Evolutionary conservation across 805 yeast genomes (phyloP).

Genomic region (Saturnispora bothae): DNA sequence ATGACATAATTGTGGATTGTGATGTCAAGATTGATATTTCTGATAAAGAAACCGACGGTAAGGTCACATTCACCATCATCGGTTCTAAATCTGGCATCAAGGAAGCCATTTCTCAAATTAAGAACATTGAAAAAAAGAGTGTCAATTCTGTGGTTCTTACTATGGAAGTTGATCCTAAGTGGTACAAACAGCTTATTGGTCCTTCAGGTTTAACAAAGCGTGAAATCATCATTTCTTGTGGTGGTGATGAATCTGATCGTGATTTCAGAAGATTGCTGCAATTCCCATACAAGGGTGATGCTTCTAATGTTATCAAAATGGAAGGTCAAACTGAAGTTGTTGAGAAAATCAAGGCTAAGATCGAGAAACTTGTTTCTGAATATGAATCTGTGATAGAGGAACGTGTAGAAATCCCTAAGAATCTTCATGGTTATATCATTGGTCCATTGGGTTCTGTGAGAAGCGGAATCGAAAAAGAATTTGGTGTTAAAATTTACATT

Average conservation of each 20-base stretch:
- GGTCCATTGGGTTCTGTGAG: conserved; percentile 77
- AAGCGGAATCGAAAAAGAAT: conserved; percentile 61
- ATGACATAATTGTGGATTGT: conserved; percentile 62
- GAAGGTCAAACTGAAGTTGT: conserved; percentile 73
- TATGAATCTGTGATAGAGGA: conserved; percentile 50
- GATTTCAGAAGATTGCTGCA: conserved; percentile 48
- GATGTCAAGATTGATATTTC: conserved; percentile 46
- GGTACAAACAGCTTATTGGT: conserved; percentile 70
- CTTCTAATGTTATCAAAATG: conserved; percentile 46
- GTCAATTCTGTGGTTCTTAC: conserved; percentile 50
- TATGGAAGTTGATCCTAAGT: conserved; percentile 60
- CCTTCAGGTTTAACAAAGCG: conserved; percentile 64
- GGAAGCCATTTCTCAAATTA: conserved; percentile 56
- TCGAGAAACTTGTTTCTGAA: conserved; percentile 51
- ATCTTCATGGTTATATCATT: conserved; percentile 63
- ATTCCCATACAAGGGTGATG: conserved; percentile 60
- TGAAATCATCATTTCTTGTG: conserved; percentile 68
- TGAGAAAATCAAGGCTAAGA: conserved; percentile 49
- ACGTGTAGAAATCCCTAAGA: conserved; percentile 51
- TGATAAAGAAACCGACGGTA: conserved; percentile 31
- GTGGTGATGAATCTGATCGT: conserved; percentile 44
- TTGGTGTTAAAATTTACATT: conserved; percentile 49
- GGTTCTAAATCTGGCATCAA: conserved; percentile 73
- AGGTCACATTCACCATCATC: conserved; percentile 54
- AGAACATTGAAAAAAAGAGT: conserved; percentile 51